Percentiles rank a stretch among this genome's conserved stretches.
Evolutionary conservation across 495 filamentous ascomycete genomes (phyloP).

Genomic region (Tuber umbilicatum): DNA sequence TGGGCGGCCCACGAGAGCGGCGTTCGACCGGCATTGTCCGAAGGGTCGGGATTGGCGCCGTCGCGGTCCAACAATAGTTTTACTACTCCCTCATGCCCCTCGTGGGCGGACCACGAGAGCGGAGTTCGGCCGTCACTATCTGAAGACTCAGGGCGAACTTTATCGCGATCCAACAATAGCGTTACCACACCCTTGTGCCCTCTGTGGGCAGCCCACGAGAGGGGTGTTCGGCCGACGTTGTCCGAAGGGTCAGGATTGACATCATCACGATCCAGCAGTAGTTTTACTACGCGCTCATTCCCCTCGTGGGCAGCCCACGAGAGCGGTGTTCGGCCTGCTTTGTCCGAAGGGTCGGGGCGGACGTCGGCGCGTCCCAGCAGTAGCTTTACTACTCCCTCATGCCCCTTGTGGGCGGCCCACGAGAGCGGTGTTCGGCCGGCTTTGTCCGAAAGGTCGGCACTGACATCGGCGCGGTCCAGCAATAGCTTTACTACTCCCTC

Average conservation of each 20-base stretch:
- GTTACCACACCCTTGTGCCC: slow-evolving; percentile 9
- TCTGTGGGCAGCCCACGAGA: slow-evolving; percentile 21
- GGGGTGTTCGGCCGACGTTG: slow-evolving; percentile 32
- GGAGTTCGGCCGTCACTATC: slow-evolving; percentile 3
- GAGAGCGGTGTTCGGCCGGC: no score
- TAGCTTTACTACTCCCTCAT: no score
- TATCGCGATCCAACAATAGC: background rate
- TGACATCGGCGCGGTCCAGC: background rate
- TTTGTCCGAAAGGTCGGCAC: no score
- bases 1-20: slow-evolving; percentile 18
- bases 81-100: no score
- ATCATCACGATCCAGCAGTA: slow-evolving; percentile 25
- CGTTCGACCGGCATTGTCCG: no score
- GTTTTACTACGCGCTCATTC: slow-evolving; percentile 37
- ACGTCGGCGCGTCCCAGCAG: no score
- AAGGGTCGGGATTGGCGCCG: no score
- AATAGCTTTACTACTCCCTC: slow-evolving; percentile 11
- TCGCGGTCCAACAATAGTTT: no score
- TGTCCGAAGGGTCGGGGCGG: no score
- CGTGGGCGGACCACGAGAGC: no score
- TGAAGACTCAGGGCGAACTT: background rate
- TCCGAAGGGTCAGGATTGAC: slow-evolving; percentile 23
- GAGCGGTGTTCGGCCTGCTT: slow-evolving; percentile 34
- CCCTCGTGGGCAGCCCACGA: slow-evolving; percentile 43
- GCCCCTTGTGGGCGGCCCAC: no score